Conservation (phyloP, 305 asterid species). For the Andrographis paniculata region DNA sequence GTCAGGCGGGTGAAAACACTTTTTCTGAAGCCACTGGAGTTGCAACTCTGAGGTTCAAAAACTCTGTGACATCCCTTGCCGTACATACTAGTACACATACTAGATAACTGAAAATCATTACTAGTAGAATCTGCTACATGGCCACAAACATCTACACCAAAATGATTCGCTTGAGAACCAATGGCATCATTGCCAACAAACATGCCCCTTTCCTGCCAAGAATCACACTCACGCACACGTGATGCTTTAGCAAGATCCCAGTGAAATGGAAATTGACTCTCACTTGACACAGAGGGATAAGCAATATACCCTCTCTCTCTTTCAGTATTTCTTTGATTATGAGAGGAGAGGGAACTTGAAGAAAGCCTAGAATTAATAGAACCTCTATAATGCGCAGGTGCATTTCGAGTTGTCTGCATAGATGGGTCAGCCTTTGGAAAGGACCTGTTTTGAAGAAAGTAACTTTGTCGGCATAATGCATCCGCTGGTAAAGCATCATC, state of each 20-base stretch:
- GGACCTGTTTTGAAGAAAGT: conserved; percentile 18
- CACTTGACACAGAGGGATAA: conserved; percentile 22
- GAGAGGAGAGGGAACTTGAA: conserved; percentile 12
- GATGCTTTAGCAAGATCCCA: conserved; percentile 16
- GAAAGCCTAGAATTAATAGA: conserved; percentile 19
- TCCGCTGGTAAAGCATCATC: conserved; percentile 12
- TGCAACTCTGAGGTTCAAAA: conserved; percentile 24
- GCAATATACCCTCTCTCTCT: conserved; percentile 17
- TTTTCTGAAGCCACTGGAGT: conserved; percentile 25
- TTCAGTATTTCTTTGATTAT: conserved; percentile 16
- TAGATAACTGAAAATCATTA: conserved; percentile 14
- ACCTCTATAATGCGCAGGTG: conserved; percentile 24
- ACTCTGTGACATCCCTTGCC: conserved; percentile 14
- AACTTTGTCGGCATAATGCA: conserved; percentile 15
- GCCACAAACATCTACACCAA: conserved; percentile 14
- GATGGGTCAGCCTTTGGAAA: conserved; percentile 17
- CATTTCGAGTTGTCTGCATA: conserved; percentile 20
- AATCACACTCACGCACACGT: conserved; percentile 21
- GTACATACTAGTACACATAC: not conserved
- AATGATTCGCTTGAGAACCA: conserved; percentile 19
- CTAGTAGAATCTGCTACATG: conserved; percentile 24
- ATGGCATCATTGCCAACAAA: conserved; percentile 16
- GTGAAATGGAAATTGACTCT: conserved; percentile 20
- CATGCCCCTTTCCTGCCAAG: conserved; percentile 20
- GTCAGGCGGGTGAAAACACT: conserved; percentile 67